Evolutionary conservation across 2,329 filamentous ascomycete species (phyloP).

Genomic region (Pyrenochaeta sp.): DNA sequence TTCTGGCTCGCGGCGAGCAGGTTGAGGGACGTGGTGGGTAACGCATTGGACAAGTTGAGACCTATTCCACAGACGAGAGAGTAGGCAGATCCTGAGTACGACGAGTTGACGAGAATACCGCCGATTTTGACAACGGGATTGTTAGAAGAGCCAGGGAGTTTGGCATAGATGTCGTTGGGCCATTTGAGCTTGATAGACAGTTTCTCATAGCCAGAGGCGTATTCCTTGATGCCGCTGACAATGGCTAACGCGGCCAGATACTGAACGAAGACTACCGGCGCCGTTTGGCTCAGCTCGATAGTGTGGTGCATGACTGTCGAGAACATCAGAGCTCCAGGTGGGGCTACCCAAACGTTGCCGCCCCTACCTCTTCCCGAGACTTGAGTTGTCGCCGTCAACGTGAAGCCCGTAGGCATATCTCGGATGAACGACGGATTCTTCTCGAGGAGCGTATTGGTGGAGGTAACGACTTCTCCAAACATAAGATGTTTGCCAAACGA

Average conservation of each 20-base stretch:
- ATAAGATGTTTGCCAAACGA: conserved; percentile 80
- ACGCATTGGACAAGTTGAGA: conserved; percentile 82
- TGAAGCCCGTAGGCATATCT: conserved; percentile 83
- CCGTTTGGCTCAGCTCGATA: conserved; percentile 71
- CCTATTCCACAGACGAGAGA: conserved; percentile 84
- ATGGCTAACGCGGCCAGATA: conserved; percentile 91
- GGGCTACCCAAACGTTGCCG: conserved; percentile 93
- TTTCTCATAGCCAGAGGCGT: conserved; percentile 76
- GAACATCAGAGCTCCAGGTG: conserved; percentile 84
- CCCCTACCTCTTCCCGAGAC: conserved; percentile 88
- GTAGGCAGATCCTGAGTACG: conserved; percentile 78
- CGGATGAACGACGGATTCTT: conserved; percentile 86
- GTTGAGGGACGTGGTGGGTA: conserved; percentile 86
- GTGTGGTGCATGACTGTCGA: conserved; percentile 88
- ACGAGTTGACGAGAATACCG: conserved; percentile 89
- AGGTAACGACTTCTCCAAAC: conserved; percentile 92
- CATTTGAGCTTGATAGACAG: conserved; percentile 90
- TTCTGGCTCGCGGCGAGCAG: conserved; percentile 63
- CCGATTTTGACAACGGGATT: conserved; percentile 82
- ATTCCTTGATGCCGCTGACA: conserved; percentile 80
- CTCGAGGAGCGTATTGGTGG: conserved; percentile 91
- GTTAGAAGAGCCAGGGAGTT: conserved; percentile 58
- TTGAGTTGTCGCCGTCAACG: conserved; percentile 84
- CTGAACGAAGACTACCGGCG: conserved; percentile 91
- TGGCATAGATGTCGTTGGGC: conserved; percentile 84